Evolutionary conservation across 2,329 filamentous ascomycete genomes (phyloP).

Genomic region (Dactylellina leptospora): DNA sequence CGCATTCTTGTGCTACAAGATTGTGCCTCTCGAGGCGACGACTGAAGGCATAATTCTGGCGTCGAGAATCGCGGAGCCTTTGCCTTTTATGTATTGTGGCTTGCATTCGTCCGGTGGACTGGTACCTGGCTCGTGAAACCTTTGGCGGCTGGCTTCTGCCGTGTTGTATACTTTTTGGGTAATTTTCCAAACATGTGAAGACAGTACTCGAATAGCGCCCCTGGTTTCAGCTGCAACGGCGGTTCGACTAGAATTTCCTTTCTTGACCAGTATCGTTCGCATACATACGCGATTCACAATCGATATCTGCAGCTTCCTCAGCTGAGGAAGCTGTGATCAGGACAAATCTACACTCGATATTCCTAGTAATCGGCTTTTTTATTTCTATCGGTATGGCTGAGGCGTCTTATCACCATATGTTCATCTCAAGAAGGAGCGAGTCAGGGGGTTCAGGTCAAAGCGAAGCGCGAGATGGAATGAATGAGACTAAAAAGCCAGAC

Average conservation of each 20-base stretch:
- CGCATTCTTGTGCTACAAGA: no score
- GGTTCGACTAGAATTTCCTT: slow-evolving; percentile 4
- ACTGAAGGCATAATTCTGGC: no score
- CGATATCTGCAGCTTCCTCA: no score
- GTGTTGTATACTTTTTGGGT: neutral
- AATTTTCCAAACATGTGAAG: slow-evolving; percentile 5
- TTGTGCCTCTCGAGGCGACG: no score
- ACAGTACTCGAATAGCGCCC: neutral
- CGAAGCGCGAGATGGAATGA: slow-evolving; percentile 8
- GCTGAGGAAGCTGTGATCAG: no score
- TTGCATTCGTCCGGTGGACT: neutral
- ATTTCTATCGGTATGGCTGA: neutral
- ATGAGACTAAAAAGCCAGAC: no score
- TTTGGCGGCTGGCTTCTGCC: neutral
- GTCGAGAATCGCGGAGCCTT: no score
- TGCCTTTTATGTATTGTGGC: slow-evolving; percentile 7
- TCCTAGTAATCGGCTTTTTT: neutral
- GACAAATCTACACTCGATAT: no score
- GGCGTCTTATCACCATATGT: no score
- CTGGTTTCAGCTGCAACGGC: neutral
- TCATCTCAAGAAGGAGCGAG: slow-evolving; percentile 15
- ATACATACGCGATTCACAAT: no score
- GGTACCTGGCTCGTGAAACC: neutral
- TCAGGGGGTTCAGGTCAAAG: slow-evolving; percentile 15
- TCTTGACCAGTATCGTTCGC: no score